phyloP scores from a whole-genome alignment of 306 rosid genomes.

The Inga oerstediana region DNA sequence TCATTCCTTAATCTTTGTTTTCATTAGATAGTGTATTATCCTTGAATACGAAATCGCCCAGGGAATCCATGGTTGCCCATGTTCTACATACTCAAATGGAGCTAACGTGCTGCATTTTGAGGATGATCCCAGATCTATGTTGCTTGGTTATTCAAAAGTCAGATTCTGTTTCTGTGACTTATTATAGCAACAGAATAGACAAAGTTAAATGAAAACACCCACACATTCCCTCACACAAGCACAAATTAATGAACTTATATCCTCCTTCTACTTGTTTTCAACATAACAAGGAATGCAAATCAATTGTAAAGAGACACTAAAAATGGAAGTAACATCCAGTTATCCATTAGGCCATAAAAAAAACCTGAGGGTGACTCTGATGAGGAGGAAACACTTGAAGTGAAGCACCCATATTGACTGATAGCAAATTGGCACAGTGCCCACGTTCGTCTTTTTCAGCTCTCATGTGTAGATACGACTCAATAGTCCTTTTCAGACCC shows the following conservation, averaged over 20 bases:
- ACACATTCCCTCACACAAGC: not conserved
- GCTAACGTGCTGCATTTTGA: slow-evolving; percentile 62
- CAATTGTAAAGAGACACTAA: not conserved
- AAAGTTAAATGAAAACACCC: not conserved
- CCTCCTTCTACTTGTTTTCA: not conserved
- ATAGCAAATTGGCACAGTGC: slow-evolving; percentile 85
- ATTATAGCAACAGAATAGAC: slow-evolving; percentile 14
- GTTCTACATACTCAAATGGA: slow-evolving; percentile 58
- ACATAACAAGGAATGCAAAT: not conserved
- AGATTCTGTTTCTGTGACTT: slow-evolving; percentile 59
- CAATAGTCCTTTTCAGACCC: too few relatives aligned
- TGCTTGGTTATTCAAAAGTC: slow-evolving; percentile 59
- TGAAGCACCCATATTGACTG: slow-evolving; percentile 77
- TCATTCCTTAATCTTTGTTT: too few relatives aligned
- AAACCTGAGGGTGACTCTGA: slow-evolving; percentile 49
- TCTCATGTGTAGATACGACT: too few relatives aligned
- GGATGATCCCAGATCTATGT: slow-evolving; percentile 66
- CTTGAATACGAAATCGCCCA: too few relatives aligned
- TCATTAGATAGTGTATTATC: too few relatives aligned
- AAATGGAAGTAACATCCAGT: not conserved
- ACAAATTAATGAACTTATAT: not conserved
- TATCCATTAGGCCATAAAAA: slow-evolving; percentile 25
- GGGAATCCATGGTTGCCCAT: slow-evolving; percentile 70
- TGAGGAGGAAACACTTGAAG: slow-evolving; percentile 63
- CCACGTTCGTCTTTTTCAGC: too few relatives aligned